Evolutionary conservation across 2,329 filamentous ascomycete species (phyloP).

Genomic region (Monilinia laxa): DNA sequence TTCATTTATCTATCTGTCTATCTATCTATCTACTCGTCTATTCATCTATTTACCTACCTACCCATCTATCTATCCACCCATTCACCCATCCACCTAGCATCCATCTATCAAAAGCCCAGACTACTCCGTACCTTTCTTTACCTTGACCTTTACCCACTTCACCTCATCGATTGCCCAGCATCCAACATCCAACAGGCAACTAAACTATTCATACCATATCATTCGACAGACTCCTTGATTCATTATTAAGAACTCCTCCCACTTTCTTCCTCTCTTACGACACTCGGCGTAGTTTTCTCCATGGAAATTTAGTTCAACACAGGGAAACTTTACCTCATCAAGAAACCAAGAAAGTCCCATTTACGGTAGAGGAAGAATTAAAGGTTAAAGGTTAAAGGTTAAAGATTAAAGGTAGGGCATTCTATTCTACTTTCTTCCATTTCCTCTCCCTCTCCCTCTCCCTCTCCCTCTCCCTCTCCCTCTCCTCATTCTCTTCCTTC

Average conservation of each 20-base stretch:
- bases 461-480: not conserved
- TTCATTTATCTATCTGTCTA: no score
- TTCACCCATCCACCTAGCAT: no score
- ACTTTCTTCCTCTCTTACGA: not conserved
- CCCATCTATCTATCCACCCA: no score
- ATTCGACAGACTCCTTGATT: not conserved
- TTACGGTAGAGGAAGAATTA: no score
- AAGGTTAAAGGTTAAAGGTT: no score
- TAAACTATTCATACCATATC: not conserved
- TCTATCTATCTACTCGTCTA: no score
- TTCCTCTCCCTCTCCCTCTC: no score
- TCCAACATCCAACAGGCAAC: conserved; percentile 2
- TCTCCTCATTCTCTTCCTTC: not conserved
- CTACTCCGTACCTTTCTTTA: no score
- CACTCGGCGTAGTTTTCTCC: conserved; percentile 11
- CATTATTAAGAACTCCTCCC: not conserved
- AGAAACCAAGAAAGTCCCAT: conserved; percentile 8
- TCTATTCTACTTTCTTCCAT: no score
- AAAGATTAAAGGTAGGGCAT: not conserved
- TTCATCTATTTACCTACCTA: no score
- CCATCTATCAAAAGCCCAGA: no score
- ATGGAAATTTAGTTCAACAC: not conserved
- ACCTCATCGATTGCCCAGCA: conserved; percentile 5
- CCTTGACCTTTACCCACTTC: no score
- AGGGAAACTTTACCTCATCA: not conserved